Evolutionary conservation across 257 asterid species (phyloP), one percentile per base, ranked within the genome.

Genomic region (Nicotiana tomentosiformis): DNA sequence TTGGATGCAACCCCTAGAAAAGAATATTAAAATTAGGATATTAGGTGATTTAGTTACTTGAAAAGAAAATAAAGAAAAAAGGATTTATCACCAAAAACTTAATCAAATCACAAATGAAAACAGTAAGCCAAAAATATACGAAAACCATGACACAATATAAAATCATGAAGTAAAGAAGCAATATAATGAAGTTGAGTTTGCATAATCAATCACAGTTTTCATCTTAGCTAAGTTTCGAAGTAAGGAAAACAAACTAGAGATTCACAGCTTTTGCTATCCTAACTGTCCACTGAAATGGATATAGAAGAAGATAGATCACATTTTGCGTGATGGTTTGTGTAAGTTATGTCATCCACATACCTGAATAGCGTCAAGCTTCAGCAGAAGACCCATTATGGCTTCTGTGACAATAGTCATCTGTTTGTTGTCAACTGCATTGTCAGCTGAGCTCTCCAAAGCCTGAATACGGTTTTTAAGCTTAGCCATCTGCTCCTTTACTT

Each of bases 311-410:
- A 17, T 8, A 17, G 12, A 67, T 67, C 8, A 1, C 8, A 29
- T 76, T 76, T 5, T 29, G 23, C n/a, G 29, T 26, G 80, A 51
- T 76, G 26, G 3, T 51, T 76, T 51, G 15, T 7, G 23, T 29
- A 26, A 51, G 16, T 51, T 2, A 26, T 8, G 9, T 76, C 20
- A 76, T 51, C 23, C 26, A 57, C 88, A 79, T 90, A 92, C 98
- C 97, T 92, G 96, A 66, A 94, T 86, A 2, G 86, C 77, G 85
- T 92, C 96, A 55, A 94, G 87, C 67, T 85, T 89, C 77, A 92
- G 90, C 81, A 94, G 89, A 83, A 91, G 91, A 85, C 88, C 80
- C 97, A 92, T 91, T 84, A 90, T 88, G 39, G 86, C 85, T 81
- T 94, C 96, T 23, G 87, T 85, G 56, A 91, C 77, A 15, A 85